Evolutionary conservation across 805 yeast species (phyloP).

Genomic region (Barnettozyma vustinii): DNA sequence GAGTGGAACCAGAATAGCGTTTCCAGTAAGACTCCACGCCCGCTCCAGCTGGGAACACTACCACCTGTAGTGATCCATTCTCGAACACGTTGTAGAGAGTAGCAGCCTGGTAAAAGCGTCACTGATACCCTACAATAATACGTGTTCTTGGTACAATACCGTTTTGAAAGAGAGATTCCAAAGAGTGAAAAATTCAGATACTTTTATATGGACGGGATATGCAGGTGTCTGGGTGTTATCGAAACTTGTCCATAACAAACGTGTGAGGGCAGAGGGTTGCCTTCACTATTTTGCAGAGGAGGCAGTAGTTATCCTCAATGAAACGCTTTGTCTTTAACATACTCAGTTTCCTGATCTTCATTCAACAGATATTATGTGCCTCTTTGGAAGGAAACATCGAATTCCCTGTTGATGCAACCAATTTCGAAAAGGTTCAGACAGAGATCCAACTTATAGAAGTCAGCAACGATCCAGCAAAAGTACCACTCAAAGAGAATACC

Average conservation of each 20-base stretch:
- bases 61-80: conserved; percentile 15
- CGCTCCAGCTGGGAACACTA: conserved; percentile 31
- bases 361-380: conserved; percentile 7
- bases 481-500: conserved; percentile 4
- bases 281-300: neutral
- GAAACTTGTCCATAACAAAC: neutral
- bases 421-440: conserved; percentile 12
- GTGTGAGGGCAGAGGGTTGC: neutral
- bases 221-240: conserved; percentile 7
- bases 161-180: conserved; percentile 9
- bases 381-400: conserved; percentile 14
- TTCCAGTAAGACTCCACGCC: conserved; percentile 14
- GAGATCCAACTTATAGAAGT: conserved; percentile 12
- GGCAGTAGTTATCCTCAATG: neutral
- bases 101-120: conserved; percentile 20
- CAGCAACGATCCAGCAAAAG: neutral
- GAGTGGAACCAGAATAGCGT: conserved; percentile 17
- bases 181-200: conserved; percentile 1
- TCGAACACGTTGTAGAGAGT: conserved; percentile 28
- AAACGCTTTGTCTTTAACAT: neutral
- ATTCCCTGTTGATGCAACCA: conserved; percentile 11
- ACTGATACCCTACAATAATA: conserved; percentile 27
- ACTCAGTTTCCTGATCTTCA: neutral
- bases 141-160: conserved; percentile 24
- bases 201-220: neutral